phyloP scores from a whole-genome alignment of 345 rosid species.

The Bruguiera parviflora region DNA sequence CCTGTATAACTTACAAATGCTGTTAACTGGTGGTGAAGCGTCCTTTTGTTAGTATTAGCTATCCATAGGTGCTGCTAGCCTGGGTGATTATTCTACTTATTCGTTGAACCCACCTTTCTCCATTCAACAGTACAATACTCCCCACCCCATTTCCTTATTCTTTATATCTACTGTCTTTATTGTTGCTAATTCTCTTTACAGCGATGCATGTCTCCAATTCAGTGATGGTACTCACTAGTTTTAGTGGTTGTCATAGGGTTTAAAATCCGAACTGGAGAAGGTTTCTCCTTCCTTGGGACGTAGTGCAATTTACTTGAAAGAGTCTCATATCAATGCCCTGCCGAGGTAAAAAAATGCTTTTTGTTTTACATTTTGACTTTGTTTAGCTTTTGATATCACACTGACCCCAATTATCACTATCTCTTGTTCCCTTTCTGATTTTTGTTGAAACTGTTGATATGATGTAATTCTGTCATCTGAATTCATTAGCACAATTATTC shows the following conservation, averaged over 20 bases:
- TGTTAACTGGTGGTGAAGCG: background rate
- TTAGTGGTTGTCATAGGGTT: constrained; percentile 47
- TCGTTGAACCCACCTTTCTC: background rate
- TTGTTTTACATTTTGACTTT: background rate
- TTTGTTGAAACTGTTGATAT: background rate
- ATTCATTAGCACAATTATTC: background rate
- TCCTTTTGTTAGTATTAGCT: background rate
- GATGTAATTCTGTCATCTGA: constrained; percentile 1
- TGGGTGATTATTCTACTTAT: background rate
- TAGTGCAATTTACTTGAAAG: constrained; percentile 79
- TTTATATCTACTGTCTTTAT: background rate
- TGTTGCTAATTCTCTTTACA: background rate
- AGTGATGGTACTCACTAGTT: background rate
- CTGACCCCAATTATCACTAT: background rate
- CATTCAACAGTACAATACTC: background rate
- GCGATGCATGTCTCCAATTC: background rate
- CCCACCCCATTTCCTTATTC: background rate
- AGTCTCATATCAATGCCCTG: constrained; percentile 75
- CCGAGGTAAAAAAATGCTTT: constrained; percentile 50
- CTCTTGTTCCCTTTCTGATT: background rate
- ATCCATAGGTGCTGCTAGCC: background rate
- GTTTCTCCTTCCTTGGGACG: constrained; percentile 83
- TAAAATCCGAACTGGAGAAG: constrained; percentile 94
- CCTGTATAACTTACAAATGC: too few relatives aligned
- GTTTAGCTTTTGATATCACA: background rate